Evolutionary conservation across 768 basidiomycete genomes (phyloP), one percentile per base, ranked within the genome.

Genomic region (Xerocomellus intermedius): DNA sequence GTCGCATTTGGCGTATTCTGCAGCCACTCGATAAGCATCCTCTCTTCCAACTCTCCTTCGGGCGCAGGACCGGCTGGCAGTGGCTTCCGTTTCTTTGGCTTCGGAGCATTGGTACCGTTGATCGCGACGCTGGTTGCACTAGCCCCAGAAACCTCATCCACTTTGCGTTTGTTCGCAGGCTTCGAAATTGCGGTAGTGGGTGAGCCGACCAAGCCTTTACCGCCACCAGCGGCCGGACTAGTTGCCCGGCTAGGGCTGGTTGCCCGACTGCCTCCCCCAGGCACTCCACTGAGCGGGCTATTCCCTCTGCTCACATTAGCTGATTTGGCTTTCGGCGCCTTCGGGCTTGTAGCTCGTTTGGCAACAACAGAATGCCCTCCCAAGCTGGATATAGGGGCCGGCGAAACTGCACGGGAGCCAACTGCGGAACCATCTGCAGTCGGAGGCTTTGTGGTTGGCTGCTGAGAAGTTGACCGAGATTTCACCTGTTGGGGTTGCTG

Each of bases 291-390:
- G 8, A 86, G 73, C 10, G 87, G 86, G 64, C 84, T 87, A 49
- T 75, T 79, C 16, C 79, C 83, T 55, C 86, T 77, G 64, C 81
- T 85, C 24, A 58, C 66, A 42, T 58, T 71, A 42, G 70, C 67
- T 12, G 78, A 58, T 61, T 82, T 86, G 9, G 74, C 73, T 67
- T 87, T 89, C 4, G 82, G 81, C 10, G 71, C 75, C 63, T 89
- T 90, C 5, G 91, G 91, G 57, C 89, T 91, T 2, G 90, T 92
- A 4, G 91, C 91, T 17, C 91, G 84, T 71, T 87, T 88, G 2
- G 91, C 91, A 16, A 94, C 82, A 22, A 89, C 65, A 2, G 86
- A 89, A 71, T 91, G 89, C 0, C 90, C 91, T 36, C 87, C 85
- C 59, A 86, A 77, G 28, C 77, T 76, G 8, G 83, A 74, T 5